These are phyloP conservation scores for Kodamaea leandrae DNA, from an alignment of 805 yeast genomes.

Conservation along the genomic window DNA sequence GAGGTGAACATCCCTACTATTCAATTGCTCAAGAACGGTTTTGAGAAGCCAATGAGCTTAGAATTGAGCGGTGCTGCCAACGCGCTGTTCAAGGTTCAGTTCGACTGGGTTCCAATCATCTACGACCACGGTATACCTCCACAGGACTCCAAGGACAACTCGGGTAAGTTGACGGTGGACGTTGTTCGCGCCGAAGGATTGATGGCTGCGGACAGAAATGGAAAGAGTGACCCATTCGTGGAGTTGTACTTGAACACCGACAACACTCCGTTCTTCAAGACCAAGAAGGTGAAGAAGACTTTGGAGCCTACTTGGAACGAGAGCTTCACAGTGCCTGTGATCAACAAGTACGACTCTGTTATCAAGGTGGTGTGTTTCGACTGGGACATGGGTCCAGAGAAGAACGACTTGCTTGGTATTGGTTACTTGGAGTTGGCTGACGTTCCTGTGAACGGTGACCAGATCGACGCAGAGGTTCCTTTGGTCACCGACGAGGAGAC, in stretches of 20 bases:
- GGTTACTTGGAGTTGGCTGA: constrained; percentile 56
- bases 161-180: constrained; percentile 66
- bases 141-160: constrained; percentile 69
- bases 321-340: constrained; percentile 50
- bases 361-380: constrained; percentile 65
- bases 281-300: constrained; percentile 82
- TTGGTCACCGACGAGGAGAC: constrained; percentile 48
- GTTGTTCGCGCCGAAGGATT: constrained; percentile 64
- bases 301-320: constrained; percentile 91
- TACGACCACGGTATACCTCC: constrained; percentile 59
- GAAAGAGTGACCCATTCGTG: constrained; percentile 90
- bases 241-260: constrained; percentile 65
- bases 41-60: constrained; percentile 55
- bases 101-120: constrained; percentile 77
- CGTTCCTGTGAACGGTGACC: constrained; percentile 44
- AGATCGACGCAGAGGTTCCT: constrained; percentile 43
- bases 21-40: constrained; percentile 64
- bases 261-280: constrained; percentile 58
- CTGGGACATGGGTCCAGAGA: constrained; percentile 92
- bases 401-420: constrained; percentile 77
- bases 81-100: constrained; percentile 54
- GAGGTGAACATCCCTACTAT: constrained; percentile 65
- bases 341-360: constrained; percentile 59
- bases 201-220: constrained; percentile 85
- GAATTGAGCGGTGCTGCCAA: constrained; percentile 45